These are phyloP conservation scores for Tylopilus intermedius DNA, from an alignment of 768 basidiomycete species.

Conservation along the genomic window DNA sequence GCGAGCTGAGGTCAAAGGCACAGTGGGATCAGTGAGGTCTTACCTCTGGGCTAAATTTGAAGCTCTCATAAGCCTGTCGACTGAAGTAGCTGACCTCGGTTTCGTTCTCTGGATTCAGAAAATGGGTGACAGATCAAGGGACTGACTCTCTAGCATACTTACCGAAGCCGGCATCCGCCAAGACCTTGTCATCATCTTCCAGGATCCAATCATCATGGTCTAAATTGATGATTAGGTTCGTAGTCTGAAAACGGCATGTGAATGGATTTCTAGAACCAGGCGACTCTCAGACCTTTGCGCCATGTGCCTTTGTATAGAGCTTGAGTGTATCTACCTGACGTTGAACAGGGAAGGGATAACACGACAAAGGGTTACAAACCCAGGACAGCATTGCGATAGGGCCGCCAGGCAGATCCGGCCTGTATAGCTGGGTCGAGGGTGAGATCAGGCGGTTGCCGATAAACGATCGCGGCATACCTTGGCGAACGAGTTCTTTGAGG, in stretches of 20 bases:
- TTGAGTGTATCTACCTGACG: slow-evolving; percentile 77
- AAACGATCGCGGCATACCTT: slow-evolving; percentile 44
- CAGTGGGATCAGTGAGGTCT: not conserved
- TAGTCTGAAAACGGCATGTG: slow-evolving; percentile 53
- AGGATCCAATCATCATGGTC: slow-evolving; percentile 94
- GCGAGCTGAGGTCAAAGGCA: not conserved
- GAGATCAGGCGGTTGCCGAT: not conserved
- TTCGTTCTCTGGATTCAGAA: slow-evolving; percentile 71
- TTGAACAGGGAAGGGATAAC: not conserved
- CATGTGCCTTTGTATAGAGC: slow-evolving; percentile 91
- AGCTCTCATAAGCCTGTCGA: slow-evolving; percentile 66
- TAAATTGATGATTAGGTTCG: slow-evolving; percentile 96
- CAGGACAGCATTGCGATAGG: slow-evolving; percentile 68
- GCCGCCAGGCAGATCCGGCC: slow-evolving; percentile 79
- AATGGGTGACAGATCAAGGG: not conserved
- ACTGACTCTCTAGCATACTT: slow-evolving; percentile 24
- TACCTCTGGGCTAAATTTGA: slow-evolving; percentile 82
- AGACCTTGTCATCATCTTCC: slow-evolving; percentile 54
- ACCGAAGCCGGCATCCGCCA: slow-evolving; percentile 80
- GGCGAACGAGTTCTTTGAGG: slow-evolving; percentile 66
- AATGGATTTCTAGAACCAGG: not conserved
- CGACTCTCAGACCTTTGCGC: slow-evolving; percentile 64
- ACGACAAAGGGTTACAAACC: slow-evolving; percentile 38
- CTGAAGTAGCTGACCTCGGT: slow-evolving; percentile 93
- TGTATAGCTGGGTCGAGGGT: slow-evolving; percentile 51